A percentile compares a stretch with the other conserved stretches of the same genome.
phyloP scores from a whole-genome alignment of 352 stramenopile genomes.

The Achlya hypogyna region DNA sequence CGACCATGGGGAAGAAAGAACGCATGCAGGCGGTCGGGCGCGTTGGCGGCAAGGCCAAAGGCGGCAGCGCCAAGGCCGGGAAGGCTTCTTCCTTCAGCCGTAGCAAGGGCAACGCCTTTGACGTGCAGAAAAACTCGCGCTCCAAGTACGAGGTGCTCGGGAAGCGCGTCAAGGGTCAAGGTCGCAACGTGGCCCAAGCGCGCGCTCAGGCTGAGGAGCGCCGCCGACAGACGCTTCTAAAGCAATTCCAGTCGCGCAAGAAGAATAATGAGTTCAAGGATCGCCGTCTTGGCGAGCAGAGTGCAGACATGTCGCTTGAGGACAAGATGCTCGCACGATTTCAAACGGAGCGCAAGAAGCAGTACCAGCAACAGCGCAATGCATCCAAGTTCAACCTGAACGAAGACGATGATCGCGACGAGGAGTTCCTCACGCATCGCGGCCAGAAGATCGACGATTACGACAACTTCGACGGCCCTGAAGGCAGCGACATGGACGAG shows the following conservation, averaged over 20 bases:
- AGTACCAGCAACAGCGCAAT: slow-evolving; percentile 50
- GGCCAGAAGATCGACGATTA: slow-evolving; percentile 73
- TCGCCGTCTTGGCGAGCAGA: slow-evolving; percentile 73
- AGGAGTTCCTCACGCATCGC: slow-evolving; percentile 67
- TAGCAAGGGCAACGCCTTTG: slow-evolving; percentile 70
- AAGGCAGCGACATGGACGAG: slow-evolving; percentile 34
- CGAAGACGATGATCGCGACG: slow-evolving; percentile 54
- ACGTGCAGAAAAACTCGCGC: slow-evolving; percentile 74
- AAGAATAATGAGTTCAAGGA: slow-evolving; percentile 87
- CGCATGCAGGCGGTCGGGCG: slow-evolving; percentile 8
- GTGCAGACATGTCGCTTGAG: slow-evolving; percentile 78
- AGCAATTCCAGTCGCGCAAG: slow-evolving; percentile 72
- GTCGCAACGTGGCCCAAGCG: slow-evolving; percentile 79
- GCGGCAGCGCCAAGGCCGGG: background rate
- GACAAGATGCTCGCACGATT: slow-evolving; percentile 90
- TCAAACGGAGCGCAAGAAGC: slow-evolving; percentile 81
- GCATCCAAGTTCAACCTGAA: slow-evolving; percentile 56
- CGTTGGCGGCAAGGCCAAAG: background rate
- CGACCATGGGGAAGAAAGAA: slow-evolving; percentile 22
- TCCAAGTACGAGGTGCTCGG: slow-evolving; percentile 89
- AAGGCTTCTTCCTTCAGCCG: no score
- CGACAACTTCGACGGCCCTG: slow-evolving; percentile 41
- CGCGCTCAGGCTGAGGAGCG: slow-evolving; percentile 75
- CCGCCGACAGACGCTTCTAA: slow-evolving; percentile 74
- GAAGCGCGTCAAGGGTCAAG: slow-evolving; percentile 79